Percentiles rank a stretch among this genome's conserved stretches.
Conservation (phyloP, 768 basidiomycete species). For the Phaeotremella skinneri region DNA sequence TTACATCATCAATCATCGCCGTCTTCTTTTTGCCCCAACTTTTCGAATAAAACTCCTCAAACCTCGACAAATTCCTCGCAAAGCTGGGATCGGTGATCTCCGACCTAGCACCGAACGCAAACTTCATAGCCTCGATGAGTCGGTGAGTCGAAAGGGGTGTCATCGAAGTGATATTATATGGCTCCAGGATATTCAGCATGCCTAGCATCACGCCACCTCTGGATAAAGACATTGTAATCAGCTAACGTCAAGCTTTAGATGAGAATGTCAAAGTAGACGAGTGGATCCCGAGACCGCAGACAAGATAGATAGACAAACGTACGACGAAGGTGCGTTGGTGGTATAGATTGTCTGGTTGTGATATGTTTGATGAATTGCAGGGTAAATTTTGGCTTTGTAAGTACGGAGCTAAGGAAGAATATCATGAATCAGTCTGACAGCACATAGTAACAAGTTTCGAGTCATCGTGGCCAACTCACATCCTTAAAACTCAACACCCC, state of each 20-base stretch:
- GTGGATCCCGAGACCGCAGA: neutral
- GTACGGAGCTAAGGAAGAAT: slow-evolving; percentile 54
- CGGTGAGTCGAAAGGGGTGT: slow-evolving; percentile 67
- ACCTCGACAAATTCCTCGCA: slow-evolving; percentile 58
- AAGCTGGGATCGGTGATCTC: slow-evolving; percentile 76
- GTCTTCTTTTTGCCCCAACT: slow-evolving; percentile 63
- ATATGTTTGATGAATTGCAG: slow-evolving; percentile 75
- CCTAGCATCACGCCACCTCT: slow-evolving; percentile 85
- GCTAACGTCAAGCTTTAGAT: neutral
- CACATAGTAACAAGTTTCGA: neutral
- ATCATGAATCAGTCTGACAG: neutral
- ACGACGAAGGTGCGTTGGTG: slow-evolving; percentile 69
- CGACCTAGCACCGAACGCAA: slow-evolving; percentile 65
- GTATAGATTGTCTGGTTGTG: slow-evolving; percentile 77
- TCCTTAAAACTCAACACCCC: slow-evolving; percentile 78
- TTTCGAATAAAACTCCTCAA: slow-evolving; percentile 59
- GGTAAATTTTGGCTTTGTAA: slow-evolving; percentile 68
- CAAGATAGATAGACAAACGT: neutral
- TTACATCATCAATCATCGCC: slow-evolving; percentile 76
- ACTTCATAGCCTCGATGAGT: slow-evolving; percentile 80
- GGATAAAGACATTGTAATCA: neutral
- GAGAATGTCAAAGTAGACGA: neutral
- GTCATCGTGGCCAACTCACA: slow-evolving; percentile 30
- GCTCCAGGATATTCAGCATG: slow-evolving; percentile 85
- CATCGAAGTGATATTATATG: slow-evolving; percentile 54